Evolutionary conservation across 495 filamentous ascomycete genomes (phyloP).

Genomic region (Penicillium dipodomyicola): DNA sequence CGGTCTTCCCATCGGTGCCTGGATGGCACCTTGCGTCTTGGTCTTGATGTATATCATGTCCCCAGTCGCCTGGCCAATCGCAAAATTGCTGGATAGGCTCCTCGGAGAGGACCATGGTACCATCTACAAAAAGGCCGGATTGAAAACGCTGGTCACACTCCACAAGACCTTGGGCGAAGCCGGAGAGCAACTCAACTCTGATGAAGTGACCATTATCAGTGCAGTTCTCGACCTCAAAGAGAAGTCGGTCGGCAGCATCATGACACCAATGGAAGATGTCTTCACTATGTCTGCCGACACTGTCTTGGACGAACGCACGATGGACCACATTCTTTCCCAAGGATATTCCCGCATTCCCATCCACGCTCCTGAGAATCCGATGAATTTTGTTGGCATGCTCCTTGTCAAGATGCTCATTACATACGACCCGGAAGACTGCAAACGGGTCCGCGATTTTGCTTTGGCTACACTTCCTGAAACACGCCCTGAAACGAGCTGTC

Average conservation of each 20-base stretch:
- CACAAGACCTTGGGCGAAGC: slow-evolving; percentile 86
- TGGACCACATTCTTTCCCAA: slow-evolving; percentile 86
- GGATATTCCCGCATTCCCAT: slow-evolving; percentile 97
- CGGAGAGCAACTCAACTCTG: slow-evolving; percentile 87
- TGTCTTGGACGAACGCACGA: slow-evolving; percentile 84
- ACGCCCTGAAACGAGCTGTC: slow-evolving; percentile 86
- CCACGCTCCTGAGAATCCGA: slow-evolving; percentile 74
- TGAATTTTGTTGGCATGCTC: slow-evolving; percentile 95
- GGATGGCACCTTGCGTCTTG: slow-evolving; percentile 86
- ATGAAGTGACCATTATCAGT: slow-evolving; percentile 98
- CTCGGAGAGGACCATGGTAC: slow-evolving; percentile 92
- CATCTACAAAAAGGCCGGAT: slow-evolving; percentile 90
- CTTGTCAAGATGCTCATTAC: slow-evolving; percentile 98
- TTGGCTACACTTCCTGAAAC: slow-evolving; percentile 94
- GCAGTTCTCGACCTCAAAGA: slow-evolving; percentile 95
- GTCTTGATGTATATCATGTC: slow-evolving; percentile 87
- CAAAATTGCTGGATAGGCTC: slow-evolving; percentile 82
- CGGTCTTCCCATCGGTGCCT: slow-evolving; percentile 92
- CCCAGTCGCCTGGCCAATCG: slow-evolving; percentile 83
- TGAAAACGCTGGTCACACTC: slow-evolving; percentile 87
- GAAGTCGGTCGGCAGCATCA: slow-evolving; percentile 89
- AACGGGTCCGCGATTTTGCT: slow-evolving; percentile 80
- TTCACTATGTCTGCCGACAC: slow-evolving; percentile 94
- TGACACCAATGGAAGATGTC: slow-evolving; percentile 97
- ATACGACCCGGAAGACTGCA: slow-evolving; percentile 92